Conservation (phyloP, 495 filamentous ascomycete genomes). For the Aspergillus panamensis region DNA sequence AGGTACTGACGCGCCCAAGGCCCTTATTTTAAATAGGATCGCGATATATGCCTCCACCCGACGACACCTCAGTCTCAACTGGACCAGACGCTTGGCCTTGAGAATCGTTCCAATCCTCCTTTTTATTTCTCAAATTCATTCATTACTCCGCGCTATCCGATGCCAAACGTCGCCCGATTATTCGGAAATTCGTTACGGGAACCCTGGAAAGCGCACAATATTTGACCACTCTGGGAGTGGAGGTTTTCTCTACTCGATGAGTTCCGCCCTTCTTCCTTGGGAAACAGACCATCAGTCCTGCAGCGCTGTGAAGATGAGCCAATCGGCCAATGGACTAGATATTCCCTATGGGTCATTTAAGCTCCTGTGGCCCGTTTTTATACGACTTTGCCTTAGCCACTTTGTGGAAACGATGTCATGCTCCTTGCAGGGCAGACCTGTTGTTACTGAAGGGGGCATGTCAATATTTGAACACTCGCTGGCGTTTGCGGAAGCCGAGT, state of each 20-base stretch:
- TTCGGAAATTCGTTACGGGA: slow-evolving; percentile 67
- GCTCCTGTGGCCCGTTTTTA: slow-evolving; percentile 83
- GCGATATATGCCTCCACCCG: slow-evolving; percentile 89
- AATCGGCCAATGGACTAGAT: slow-evolving; percentile 42
- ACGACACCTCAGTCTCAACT: slow-evolving; percentile 65
- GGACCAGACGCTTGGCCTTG: slow-evolving; percentile 66
- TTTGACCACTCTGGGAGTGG: slow-evolving; percentile 72
- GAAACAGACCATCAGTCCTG: slow-evolving; percentile 68
- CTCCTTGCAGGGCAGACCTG: slow-evolving; percentile 78
- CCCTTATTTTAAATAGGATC: slow-evolving; percentile 85
- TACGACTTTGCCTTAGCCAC: slow-evolving; percentile 75
- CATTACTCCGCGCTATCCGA: slow-evolving; percentile 76
- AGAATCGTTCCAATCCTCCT: slow-evolving; percentile 74
- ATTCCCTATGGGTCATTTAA: slow-evolving; percentile 68
- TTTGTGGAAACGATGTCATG: slow-evolving; percentile 84
- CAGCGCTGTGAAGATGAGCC: slow-evolving; percentile 66
- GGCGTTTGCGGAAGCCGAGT: slow-evolving; percentile 93
- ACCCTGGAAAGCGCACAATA: slow-evolving; percentile 58
- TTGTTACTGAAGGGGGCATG: slow-evolving; percentile 88
- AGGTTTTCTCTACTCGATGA: slow-evolving; percentile 64
- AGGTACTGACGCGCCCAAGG: slow-evolving; percentile 40
- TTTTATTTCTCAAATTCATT: slow-evolving; percentile 62
- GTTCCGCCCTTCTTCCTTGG: slow-evolving; percentile 64
- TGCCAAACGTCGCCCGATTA: slow-evolving; percentile 88
- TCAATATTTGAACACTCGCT: slow-evolving; percentile 95